Evolutionary conservation across 352 stramenopile genomes (phyloP), one percentile per base, ranked within the genome.

Genomic region (Blastocystis sp.): DNA sequence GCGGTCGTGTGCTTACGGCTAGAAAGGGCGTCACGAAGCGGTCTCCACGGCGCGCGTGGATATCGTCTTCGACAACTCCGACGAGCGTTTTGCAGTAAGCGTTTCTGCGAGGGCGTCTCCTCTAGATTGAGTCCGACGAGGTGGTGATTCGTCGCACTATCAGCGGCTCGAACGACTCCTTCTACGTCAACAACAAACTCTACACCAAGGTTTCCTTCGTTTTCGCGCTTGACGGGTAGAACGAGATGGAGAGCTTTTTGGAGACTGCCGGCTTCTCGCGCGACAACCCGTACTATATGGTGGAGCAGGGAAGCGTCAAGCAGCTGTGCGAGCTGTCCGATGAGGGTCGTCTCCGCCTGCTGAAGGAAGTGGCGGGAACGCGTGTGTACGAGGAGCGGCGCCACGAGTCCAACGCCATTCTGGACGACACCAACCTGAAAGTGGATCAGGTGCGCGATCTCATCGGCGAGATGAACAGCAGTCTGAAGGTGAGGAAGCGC

Each of bases 271-370:
- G 98, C 19, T 99, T 99, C 91, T 98, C 96, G 24, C 96, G 97
- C 85, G 96, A 94, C 35, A 99, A 99, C 92, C 98, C 98, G n/a
- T 99, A 99, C 92, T 99, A 99, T 91, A 99, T 99, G 90, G 97
- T 99, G 61, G 96, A 99, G 91, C 98, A 99, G 92, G 98, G 98
- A 39, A 99, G 99, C 90, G 97, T 99, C 29, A 98, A 98, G 89
- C 95, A 95, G 12, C 91, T 99, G 26, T 98, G 96, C 41, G 93
- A 98, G 41, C 99, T 99, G 97, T 96, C 95, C n/a, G 97, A 99
- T 92, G 91, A 91, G 1, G 96, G 99, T 91, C 93, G 98, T 45
- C 92, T 99, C 3, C 94, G 98, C 79, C 92, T 99, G 67, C 93
- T 99, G 3, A 98, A 99, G 92, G 95, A 99, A 92, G 96, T 99